Conservation (phyloP, 768 basidiomycete genomes). For the Lactarius akahatsu region DNA sequence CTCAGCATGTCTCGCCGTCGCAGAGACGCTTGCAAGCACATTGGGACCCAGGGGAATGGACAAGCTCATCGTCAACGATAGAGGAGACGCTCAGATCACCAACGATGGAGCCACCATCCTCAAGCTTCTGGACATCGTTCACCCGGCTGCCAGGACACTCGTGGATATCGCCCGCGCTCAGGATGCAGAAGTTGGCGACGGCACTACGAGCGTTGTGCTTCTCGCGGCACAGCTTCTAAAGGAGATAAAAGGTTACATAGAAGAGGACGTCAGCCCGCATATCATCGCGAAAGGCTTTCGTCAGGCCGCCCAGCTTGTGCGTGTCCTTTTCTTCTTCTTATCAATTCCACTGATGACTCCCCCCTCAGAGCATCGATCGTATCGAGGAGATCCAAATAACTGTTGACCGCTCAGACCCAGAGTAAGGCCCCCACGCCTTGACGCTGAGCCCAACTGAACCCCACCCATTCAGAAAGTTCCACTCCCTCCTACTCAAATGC, state of each 20-base stretch:
- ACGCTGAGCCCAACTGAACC: background rate
- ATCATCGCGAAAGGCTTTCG: slow-evolving; percentile 97
- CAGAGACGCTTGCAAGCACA: slow-evolving; percentile 88
- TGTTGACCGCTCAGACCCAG: slow-evolving; percentile 86
- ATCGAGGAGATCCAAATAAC: slow-evolving; percentile 88
- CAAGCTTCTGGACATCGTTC: slow-evolving; percentile 95
- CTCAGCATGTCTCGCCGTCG: slow-evolving; percentile 90
- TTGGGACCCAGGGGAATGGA: slow-evolving; percentile 99
- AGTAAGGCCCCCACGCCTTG: slow-evolving; percentile 52
- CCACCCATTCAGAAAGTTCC: slow-evolving; percentile 69
- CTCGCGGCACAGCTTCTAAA: slow-evolving; percentile 93
- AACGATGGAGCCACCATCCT: slow-evolving; percentile 99
- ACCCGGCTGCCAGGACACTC: slow-evolving; percentile 95
- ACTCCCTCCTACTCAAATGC: slow-evolving; percentile 90
- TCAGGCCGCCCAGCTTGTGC: slow-evolving; percentile 80
- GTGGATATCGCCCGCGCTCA: slow-evolving; percentile 98
- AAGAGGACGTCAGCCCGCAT: slow-evolving; percentile 96
- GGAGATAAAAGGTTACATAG: slow-evolving; percentile 86
- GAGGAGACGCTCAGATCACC: slow-evolving; percentile 97
- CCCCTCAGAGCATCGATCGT: slow-evolving; percentile 69
- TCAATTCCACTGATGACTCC: slow-evolving; percentile 10
- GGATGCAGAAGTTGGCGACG: slow-evolving; percentile 98
- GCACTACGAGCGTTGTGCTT: slow-evolving; percentile 94
- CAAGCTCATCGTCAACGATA: slow-evolving; percentile 90
- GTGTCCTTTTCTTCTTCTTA: slow-evolving; percentile 34